Evolutionary conservation across 1,284 basidiomycete genomes (phyloP).

Genomic region (Microbotryum saponariae): DNA sequence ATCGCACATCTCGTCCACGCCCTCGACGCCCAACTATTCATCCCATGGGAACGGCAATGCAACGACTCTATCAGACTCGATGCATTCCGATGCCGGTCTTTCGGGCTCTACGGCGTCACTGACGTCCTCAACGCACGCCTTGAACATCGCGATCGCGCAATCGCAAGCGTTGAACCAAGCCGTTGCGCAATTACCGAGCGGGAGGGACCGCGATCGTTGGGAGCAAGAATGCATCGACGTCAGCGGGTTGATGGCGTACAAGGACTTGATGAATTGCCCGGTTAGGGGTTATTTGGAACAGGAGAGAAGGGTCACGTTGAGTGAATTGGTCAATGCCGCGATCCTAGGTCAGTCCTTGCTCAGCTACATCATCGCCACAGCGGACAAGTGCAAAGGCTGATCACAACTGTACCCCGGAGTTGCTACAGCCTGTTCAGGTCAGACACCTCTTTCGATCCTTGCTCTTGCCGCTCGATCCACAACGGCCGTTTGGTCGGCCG

Average conservation of each 20-base stretch:
- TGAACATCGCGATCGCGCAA: constrained; percentile 34
- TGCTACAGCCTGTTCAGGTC: constrained; percentile 19
- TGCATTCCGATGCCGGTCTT: constrained; percentile 20
- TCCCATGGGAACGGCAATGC: neutral
- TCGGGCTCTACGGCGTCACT: constrained; percentile 27
- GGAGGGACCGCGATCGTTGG: constrained; percentile 54
- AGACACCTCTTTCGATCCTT: constrained; percentile 30
- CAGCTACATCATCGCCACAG: neutral
- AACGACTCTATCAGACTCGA: constrained; percentile 4
- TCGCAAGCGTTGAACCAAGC: constrained; percentile 54
- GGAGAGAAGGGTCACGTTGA: constrained; percentile 64
- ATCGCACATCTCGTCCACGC: constrained; percentile 29
- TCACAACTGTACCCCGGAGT: neutral
- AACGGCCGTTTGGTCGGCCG: constrained; percentile 26
- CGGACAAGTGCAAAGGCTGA: no score
- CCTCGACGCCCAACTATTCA: constrained; percentile 26
- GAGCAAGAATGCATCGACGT: constrained; percentile 62
- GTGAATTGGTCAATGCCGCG: constrained; percentile 76
- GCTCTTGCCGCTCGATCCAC: constrained; percentile 29
- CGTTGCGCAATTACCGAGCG: constrained; percentile 50
- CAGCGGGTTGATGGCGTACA: constrained; percentile 65
- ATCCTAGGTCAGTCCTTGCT: constrained; percentile 57
- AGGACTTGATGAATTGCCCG: constrained; percentile 60
- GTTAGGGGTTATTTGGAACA: constrained; percentile 61
- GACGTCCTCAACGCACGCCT: constrained; percentile 25